Percentiles rank a stretch among this genome's conserved stretches.
These are phyloP conservation scores for Polymyxa betae DNA, from an alignment of 208 protist species.

Conservation along the genomic window DNA sequence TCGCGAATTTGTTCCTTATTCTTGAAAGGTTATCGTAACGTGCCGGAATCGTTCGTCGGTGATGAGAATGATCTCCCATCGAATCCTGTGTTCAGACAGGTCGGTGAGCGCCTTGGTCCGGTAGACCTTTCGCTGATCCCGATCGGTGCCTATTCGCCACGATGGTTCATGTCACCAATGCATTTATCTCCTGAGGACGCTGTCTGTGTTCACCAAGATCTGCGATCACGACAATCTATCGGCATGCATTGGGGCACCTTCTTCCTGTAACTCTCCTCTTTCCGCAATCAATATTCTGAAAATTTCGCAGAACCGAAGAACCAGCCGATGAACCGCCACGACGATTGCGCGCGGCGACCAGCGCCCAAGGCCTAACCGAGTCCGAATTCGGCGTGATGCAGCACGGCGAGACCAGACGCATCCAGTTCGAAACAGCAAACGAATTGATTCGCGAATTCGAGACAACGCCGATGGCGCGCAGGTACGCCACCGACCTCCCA, in stretches of 20 bases:
- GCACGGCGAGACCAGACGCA: not conserved
- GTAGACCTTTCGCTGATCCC: slow-evolving; percentile 53
- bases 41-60: not conserved
- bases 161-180: slow-evolving; percentile 65
- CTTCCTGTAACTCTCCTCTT: slow-evolving; percentile 40
- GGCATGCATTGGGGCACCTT: slow-evolving; percentile 70
- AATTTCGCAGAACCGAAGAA: not conserved
- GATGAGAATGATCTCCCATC: not conserved
- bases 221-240: slow-evolving; percentile 59
- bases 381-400: not conserved
- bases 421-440: not conserved
- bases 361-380: not conserved
- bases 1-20: not conserved
- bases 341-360: not conserved
- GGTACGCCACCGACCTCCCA: no score
- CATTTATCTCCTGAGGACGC: slow-evolving; percentile 66
- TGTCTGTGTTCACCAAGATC: slow-evolving; percentile 62
- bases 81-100: slow-evolving; percentile 23
- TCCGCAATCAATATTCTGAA: not conserved
- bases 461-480: no score
- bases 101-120: slow-evolving; percentile 8
- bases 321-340: not conserved
- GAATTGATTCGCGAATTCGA: no score
- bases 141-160: slow-evolving; percentile 66
- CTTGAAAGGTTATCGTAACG: slow-evolving; percentile 14